Base-by-base conservation (phyloP, 1,284 basidiomycete genomes). In the Ceratobasidium sp. region DNA sequence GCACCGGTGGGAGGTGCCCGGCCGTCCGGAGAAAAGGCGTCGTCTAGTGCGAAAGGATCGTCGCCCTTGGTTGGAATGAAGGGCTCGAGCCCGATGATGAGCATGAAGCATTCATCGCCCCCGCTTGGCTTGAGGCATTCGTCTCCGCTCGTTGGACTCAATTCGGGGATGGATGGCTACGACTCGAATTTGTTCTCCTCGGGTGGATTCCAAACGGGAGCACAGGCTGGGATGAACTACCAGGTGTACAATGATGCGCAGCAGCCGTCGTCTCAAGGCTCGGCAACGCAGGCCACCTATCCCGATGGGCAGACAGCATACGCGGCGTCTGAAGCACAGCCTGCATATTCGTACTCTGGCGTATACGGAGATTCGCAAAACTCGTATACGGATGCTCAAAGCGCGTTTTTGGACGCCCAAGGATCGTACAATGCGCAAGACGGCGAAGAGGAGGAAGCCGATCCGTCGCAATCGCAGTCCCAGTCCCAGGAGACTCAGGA, bases 41-140 rank as follows among this genome's bases (percentile, higher is more conserved):
- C 57, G 19, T 36, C 31, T 11, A 57, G n/a, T 27, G 11, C 36
- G 11, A 62, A 62, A 36, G 47, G 50, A 33, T 67, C 65, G 6
- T 51, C 47, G 4, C 66, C 66, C 1, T 50, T 59, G 41, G 41
- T 71, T 24, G 66, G 66, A 19, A 71, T 67, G 65, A 67, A 71
- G 54, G 47, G 66, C 54, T 71, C 66, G 14, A 71, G 53, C 27
- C 57, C 57, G 17, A 41, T 41, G 36, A 41, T 41, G 36, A 41
- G 36, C 36, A 19, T 36, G 57, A 60, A 36, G 36, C 57, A 60
- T 15, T 60, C 57, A 4, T 60, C 57, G 31, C 57, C 57, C 57
- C 54, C 53, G 22, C 33, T 71, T 22, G 53, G 53, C 15, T 31
- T 54, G 53, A 54, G 66, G 22, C 66, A 71, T 44, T 71, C 66